These are phyloP conservation scores for Blastocystis sp. DNA, from an alignment of 352 stramenopile species.

Conservation along the genomic window DNA sequence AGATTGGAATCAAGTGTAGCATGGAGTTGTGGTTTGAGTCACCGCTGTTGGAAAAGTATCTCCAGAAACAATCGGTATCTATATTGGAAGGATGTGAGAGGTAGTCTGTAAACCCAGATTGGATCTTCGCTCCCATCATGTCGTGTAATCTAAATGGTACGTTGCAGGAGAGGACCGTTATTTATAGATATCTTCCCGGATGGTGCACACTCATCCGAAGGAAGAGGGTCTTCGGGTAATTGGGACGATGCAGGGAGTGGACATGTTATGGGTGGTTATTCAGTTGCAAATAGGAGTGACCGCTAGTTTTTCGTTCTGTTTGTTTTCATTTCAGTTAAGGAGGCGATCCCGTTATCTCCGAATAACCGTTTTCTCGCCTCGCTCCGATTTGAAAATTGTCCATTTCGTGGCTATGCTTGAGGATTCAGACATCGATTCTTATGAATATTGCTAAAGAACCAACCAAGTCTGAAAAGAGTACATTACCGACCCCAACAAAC, in stretches of 20 bases:
- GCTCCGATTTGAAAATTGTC: neutral
- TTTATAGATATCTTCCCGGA: slow-evolving; percentile 13
- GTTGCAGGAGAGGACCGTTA: neutral
- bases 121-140: neutral
- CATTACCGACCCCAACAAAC: neutral
- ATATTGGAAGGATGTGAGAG: neutral
- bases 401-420: neutral
- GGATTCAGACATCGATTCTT: neutral
- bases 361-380: neutral
- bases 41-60: neutral
- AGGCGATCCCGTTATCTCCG: too few relatives aligned
- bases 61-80: neutral
- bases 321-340: too few relatives aligned
- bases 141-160: neutral
- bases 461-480: neutral
- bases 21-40: neutral
- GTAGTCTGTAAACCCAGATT: neutral
- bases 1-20: neutral
- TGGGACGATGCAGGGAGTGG: slow-evolving; percentile 10
- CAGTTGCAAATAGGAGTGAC: too few relatives aligned
- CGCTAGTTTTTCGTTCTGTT: too few relatives aligned
- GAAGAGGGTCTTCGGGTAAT: slow-evolving; percentile 7
- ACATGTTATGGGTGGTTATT: neutral
- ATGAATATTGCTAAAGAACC: neutral
- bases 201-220: neutral